Base-by-base conservation (phyloP, 306 rosid species). In the Purshia tridentata region DNA sequence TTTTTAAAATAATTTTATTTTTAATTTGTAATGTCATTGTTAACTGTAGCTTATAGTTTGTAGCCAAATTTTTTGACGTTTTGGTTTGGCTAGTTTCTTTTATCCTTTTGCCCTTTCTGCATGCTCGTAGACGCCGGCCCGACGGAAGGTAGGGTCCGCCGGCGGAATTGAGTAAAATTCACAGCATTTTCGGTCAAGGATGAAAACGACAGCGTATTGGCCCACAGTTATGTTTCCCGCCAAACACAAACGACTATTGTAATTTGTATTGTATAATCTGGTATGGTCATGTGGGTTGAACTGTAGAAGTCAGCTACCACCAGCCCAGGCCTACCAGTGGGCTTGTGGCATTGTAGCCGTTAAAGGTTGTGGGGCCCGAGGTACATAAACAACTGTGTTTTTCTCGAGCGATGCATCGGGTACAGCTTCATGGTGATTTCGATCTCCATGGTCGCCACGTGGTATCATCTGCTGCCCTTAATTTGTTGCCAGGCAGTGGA, bases 271-370 rank as follows among this genome's bases (percentile, higher is more conserved):
- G 35, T 29, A 29, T 1, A 29, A 29, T 29, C 35, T 29, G 35
- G 35, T 29, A 3, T 29, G 35, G 35, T 29, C 35, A 29, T 29
- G 35, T 29, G 35, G 35, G 35, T 29, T 29, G 35, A 29, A 29
- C 35, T 29, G 35, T 29, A 29, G 35, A 29, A 29, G 35, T 29
- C 35, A 29, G 35, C 35, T 29, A 29, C 35, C 35, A 29, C 35
- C 35, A 29, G 35, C 35, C 35, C 35, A 29, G 35, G 35, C 35
- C 35, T 29, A 29, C 35, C 35, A 29, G 2, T 29, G 35, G 61
- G 69, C 46, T 77, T 6, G 23, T 19, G 70, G 71, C 59, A 56
- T 86, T 77, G 74, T 83, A 83, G 90, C 90, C 96, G 93, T 90
- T 88, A 73, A 55, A 5, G n/a, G 18, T 52, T 9, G 84, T 73